Evolutionary conservation across 2,329 filamentous ascomycete species (phyloP), one percentile per base, ranked within the genome.

Genomic region (Clonostachys sp.): DNA sequence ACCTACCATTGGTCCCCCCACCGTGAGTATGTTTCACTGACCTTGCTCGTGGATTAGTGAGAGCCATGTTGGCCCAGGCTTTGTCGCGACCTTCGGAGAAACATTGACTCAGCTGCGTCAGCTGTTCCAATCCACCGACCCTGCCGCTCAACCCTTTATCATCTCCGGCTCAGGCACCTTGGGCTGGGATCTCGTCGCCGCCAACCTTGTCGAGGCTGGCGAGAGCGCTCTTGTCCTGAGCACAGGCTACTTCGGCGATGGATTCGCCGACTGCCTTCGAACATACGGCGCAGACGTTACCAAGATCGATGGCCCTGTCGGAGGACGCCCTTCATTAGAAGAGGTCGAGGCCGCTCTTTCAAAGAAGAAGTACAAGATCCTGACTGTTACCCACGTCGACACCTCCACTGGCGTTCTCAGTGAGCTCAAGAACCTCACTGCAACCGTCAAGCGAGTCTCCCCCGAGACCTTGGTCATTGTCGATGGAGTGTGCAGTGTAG

Each of bases 351-450:
- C 86, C 69, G 91, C 91, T 4, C 75, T 99, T 55, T 86, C 86
- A 67, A 83, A 89, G 75, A 95, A 94, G 77, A 83, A 88, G 61
- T 97, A 95, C 79, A 97, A 97, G 80, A 67, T 92, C 52, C 71
- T 99, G 60, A 97, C 92, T 40, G 87, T 97, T 54, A 99, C 94
- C 12, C 94, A 99, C 66, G 92, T 96, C 52, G 94, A 99, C 64
- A 99, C 94, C 20, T 96, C 91, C 5, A 99, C 94, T 36, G 94
- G 94, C 56, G 94, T 99, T 24, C 75, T 99, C 44, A 95, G 88
- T 62, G 91, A 97, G 66, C 81, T 97, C 59, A 86, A 95, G 75
- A 75, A 83, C 48, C 74, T 99, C 48, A 83, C 90, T 34, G 87
- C 91, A 62, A 74, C 95, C 44, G 88, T 97, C 45, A 87, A 87